These are phyloP conservation scores for Cynara cardunculus DNA, from an alignment of 129 eudicot species.

Conservation along the genomic window DNA sequence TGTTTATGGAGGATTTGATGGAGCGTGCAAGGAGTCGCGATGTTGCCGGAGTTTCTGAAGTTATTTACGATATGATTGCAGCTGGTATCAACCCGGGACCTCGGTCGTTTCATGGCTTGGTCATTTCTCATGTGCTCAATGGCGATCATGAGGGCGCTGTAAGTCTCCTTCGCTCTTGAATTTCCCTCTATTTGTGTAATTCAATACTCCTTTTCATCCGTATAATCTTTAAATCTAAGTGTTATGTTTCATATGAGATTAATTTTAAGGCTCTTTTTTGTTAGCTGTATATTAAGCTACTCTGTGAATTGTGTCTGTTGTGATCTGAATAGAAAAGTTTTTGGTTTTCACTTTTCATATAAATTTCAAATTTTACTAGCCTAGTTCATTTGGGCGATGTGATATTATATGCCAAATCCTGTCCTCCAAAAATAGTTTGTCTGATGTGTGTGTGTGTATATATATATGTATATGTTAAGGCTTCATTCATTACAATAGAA, in stretches of 20 bases:
- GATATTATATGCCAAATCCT: neutral
- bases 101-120: conserved; percentile 80
- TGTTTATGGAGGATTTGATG: conserved; percentile 96
- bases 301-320: neutral
- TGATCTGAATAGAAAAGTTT: neutral
- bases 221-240: neutral
- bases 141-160: conserved; percentile 78
- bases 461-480: neutral
- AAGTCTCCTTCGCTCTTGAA: conserved; percentile 13
- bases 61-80: conserved; percentile 89
- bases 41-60: conserved; percentile 65
- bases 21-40: conserved; percentile 60
- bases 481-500: neutral
- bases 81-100: conserved; percentile 94
- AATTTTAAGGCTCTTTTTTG: neutral
- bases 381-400: neutral
- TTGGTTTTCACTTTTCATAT: neutral
- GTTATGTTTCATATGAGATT: neutral
- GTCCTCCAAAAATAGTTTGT: neutral
- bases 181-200: neutral
- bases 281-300: neutral
- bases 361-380: neutral
- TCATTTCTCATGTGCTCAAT: conserved; percentile 73
- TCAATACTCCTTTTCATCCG: neutral
- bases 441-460: too few species aligned